Conservation (phyloP, 2,329 filamentous ascomycete genomes). For the Fusarium ambrosium region DNA sequence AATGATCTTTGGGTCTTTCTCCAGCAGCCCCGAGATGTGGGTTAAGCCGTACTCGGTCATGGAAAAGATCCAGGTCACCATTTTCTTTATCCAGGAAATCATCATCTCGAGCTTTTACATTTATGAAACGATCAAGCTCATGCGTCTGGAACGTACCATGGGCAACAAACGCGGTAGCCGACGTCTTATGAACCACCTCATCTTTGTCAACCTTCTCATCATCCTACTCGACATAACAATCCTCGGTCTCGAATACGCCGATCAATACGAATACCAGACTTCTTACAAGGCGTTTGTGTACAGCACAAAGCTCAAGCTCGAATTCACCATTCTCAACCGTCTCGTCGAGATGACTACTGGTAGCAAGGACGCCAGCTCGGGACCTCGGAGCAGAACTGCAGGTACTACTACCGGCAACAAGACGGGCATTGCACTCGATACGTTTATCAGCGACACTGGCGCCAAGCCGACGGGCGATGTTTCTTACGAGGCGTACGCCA, state of each 20-base stretch:
- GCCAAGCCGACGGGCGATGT: slow-evolving; percentile 28
- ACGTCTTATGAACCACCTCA: slow-evolving; percentile 55
- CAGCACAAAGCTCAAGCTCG: slow-evolving; percentile 56
- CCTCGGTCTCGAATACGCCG: slow-evolving; percentile 53
- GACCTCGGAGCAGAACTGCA: slow-evolving; percentile 32
- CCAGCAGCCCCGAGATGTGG: slow-evolving; percentile 38
- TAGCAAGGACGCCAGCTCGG: slow-evolving; percentile 44
- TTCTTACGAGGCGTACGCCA: slow-evolving; percentile 44
- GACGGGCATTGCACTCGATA: slow-evolving; percentile 39
- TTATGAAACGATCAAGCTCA: slow-evolving; percentile 63
- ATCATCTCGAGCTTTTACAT: slow-evolving; percentile 68
- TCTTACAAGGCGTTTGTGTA: slow-evolving; percentile 56
- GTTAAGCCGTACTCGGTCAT: slow-evolving; percentile 57
- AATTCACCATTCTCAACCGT: slow-evolving; percentile 57
- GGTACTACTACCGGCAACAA: slow-evolving; percentile 26
- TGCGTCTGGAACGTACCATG: slow-evolving; percentile 57
- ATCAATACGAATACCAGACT: slow-evolving; percentile 54
- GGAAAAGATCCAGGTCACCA: slow-evolving; percentile 69
- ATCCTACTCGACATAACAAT: slow-evolving; percentile 61
- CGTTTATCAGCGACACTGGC: slow-evolving; percentile 28
- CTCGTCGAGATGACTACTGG: slow-evolving; percentile 52
- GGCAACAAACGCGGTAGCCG: slow-evolving; percentile 39
- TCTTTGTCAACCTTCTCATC: slow-evolving; percentile 61
- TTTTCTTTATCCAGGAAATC: slow-evolving; percentile 69
- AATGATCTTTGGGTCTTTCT: slow-evolving; percentile 67